phyloP scores from a whole-genome alignment of 768 basidiomycete genomes.

The Rhodotorula taiwanensis region DNA sequence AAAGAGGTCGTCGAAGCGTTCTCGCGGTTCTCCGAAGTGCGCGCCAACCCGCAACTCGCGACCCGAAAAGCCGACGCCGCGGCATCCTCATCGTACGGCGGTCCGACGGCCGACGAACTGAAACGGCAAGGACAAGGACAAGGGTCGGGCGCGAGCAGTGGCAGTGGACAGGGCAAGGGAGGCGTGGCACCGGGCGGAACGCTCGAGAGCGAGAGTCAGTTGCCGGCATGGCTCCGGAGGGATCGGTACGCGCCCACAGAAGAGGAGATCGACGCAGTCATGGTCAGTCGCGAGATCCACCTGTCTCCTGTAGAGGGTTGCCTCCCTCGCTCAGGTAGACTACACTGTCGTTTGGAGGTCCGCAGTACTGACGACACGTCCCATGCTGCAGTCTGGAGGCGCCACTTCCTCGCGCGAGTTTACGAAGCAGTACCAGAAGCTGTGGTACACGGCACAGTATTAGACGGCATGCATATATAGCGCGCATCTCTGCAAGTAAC shows the following conservation, averaged over 20 bases:
- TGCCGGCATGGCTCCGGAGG: conserved; percentile 24
- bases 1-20: conserved; percentile 26
- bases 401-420: neutral
- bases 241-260: conserved; percentile 3
- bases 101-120: conserved; percentile 1
- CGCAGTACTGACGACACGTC: too few species aligned
- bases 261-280: conserved; percentile 28
- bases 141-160: neutral
- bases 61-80: neutral
- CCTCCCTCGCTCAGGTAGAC: neutral
- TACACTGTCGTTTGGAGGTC: too few species aligned
- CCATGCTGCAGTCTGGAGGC: neutral
- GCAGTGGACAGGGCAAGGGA: neutral
- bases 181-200: neutral
- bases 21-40: conserved; percentile 13
- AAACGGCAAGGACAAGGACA: neutral
- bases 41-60: conserved; percentile 3
- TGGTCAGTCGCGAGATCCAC: conserved; percentile 2
- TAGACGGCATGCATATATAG: neutral
- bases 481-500: neutral
- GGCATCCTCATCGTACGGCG: conserved; percentile 10
- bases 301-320: neutral
- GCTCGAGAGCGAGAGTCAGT: conserved; percentile 15
- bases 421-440: conserved; percentile 12
- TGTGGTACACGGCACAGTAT: conserved; percentile 29